A percentile compares a stretch with the other conserved stretches of the same genome.
phyloP scores from a whole-genome alignment of 805 yeast genomes.

The Naumovozyma baii region DNA sequence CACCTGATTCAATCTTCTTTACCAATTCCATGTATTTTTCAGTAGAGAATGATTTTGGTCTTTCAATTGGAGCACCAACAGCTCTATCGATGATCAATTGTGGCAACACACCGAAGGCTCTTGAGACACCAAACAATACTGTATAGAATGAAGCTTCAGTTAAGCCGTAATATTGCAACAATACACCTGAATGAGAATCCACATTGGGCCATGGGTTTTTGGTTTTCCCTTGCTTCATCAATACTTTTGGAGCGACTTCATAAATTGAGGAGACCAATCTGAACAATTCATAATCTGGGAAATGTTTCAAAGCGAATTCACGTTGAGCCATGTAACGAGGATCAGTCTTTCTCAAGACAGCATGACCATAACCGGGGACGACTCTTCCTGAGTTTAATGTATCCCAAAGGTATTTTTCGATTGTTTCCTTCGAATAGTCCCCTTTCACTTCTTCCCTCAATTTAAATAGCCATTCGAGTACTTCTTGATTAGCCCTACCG shows the following conservation, averaged over 20 bases:
- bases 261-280: conserved; percentile 67
- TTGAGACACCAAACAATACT: conserved; percentile 75
- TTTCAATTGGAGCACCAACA: conserved; percentile 71
- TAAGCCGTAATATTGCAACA: conserved; percentile 77
- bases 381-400: conserved; percentile 75
- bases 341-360: conserved; percentile 79
- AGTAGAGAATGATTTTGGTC: conserved; percentile 90
- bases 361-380: conserved; percentile 85
- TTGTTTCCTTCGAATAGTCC: conserved; percentile 55
- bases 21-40: conserved; percentile 84
- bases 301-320: conserved; percentile 65
- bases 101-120: conserved; percentile 80
- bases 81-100: conserved; percentile 81
- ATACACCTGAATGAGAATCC: conserved; percentile 79
- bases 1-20: conserved; percentile 28
- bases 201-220: conserved; percentile 93
- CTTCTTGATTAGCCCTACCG: conserved; percentile 85
- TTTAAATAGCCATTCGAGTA: conserved; percentile 67
- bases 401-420: conserved; percentile 70
- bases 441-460: conserved; percentile 52
- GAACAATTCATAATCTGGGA: conserved; percentile 74
- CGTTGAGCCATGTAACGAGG: conserved; percentile 83
- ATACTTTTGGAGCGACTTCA: conserved; percentile 74
- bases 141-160: conserved; percentile 78
- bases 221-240: conserved; percentile 79